These are phyloP conservation scores for Bipolaris victoriae DNA, from an alignment of 2,329 filamentous ascomycete species.

Conservation along the genomic window DNA sequence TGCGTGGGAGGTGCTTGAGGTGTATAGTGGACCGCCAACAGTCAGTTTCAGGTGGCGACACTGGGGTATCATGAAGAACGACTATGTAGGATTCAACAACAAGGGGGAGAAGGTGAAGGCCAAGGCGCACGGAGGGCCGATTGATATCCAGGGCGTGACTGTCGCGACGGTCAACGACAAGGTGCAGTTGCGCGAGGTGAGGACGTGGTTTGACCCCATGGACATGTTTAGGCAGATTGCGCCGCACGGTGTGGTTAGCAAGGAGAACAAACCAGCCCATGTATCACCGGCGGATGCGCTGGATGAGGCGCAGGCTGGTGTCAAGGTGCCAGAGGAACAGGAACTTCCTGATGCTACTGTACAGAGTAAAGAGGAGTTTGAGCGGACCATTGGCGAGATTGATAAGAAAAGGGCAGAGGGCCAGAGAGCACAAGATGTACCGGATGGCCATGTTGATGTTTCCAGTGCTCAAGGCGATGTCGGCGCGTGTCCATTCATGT, in stretches of 20 bases:
- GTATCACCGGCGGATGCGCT: slow-evolving; percentile 39
- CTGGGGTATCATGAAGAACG: slow-evolving; percentile 70
- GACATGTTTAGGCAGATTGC: slow-evolving; percentile 72
- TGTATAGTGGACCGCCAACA: slow-evolving; percentile 68
- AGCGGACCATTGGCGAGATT: slow-evolving; percentile 14
- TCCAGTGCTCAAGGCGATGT: slow-evolving; percentile 3
- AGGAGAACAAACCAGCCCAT: slow-evolving; percentile 48
- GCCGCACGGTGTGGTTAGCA: slow-evolving; percentile 56
- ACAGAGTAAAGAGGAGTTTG: slow-evolving; percentile 18
- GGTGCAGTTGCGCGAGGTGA: slow-evolving; percentile 63
- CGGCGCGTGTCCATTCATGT: slow-evolving; percentile 21
- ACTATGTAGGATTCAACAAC: slow-evolving; percentile 69
- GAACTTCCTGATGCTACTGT: slow-evolving; percentile 21
- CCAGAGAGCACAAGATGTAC: slow-evolving; percentile 6
- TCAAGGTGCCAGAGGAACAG: slow-evolving; percentile 22
- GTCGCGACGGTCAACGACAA: slow-evolving; percentile 67
- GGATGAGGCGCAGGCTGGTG: slow-evolving; percentile 25
- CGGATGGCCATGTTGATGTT: slow-evolving; percentile 16
- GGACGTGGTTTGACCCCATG: slow-evolving; percentile 70
- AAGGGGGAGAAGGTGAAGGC: slow-evolving; percentile 67
- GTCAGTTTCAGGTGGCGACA: slow-evolving; percentile 71
- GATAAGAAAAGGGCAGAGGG: slow-evolving; percentile 13
- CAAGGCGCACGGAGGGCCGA: slow-evolving; percentile 65
- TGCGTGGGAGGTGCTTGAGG: slow-evolving; percentile 73
- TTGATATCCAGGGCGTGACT: slow-evolving; percentile 69